Evolutionary conservation across 805 yeast species (phyloP), one percentile per base, ranked within the genome.

Genomic region (Suhomyces sp.): DNA sequence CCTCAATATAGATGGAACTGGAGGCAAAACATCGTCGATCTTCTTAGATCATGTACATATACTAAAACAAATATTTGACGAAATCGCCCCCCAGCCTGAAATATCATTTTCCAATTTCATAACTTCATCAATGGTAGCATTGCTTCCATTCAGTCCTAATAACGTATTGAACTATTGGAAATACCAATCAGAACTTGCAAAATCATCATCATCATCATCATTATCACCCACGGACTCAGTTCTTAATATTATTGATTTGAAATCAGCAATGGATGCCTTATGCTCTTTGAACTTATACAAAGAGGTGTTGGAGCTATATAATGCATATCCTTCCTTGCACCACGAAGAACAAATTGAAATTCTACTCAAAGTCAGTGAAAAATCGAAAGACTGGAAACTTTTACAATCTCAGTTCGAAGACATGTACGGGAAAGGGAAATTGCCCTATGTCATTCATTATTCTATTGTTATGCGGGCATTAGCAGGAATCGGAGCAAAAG

Each of bases 381-480:
- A 58, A 25, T 48, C 60, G 14, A 58, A 65, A 24, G 68, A 75
- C 42, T 83, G 86, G 85, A 56, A 56, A 14, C 57, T 69, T 6
- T 57, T 84, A 39, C 82, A 78, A 52, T 45, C 56, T 9, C 73
- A 74, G 31, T 82, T 83, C 51, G 81, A 79, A 47, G 68, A 63
- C 15, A 63, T 74, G 53, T 75, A 76, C 47, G 78, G 75, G 1
- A 54, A 63, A n/a, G 79, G 77, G 2, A 62, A 72, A 26, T 55
- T 75, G 17, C 84, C 85, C 1, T 68, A 69, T 31, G 57, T 68
- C 19, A 49, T 53, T 19, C 86, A 83, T 45, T 83, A 83, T 51
- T 66, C 74, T 3, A 70, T 77, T 12, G 78, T 81, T 9, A 79
- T 84, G 74, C 58, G 65, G 35, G 77, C 83, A 0, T 58, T 84